Base-by-base conservation (phyloP, 1,284 basidiomycete genomes). In the Butyriboletus appendiculatus region DNA sequence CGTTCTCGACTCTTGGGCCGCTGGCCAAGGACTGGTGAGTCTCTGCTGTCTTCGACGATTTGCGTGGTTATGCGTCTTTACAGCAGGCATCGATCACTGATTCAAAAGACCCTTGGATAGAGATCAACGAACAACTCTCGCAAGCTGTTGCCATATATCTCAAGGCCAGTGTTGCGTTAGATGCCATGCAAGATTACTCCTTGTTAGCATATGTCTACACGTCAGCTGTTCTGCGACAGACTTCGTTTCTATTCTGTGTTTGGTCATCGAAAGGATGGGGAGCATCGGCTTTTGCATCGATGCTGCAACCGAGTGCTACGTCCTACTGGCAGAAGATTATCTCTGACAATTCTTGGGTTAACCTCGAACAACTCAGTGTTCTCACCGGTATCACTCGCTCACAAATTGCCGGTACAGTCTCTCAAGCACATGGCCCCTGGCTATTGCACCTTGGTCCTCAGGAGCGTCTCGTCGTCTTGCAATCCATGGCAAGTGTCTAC, bases 231-330 rank as follows among this genome's bases (percentile, higher is more conserved):
- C 75, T 92, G 11, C 81, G 90, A 37, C 88, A 91, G 62, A 73
- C 85, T 5, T 79, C 81, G 6, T 75, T 92, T 35, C 74, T 92
- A 20, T 87, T 92, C 61, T 76, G 88, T 28, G 77, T 92, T 16
- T 96, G 92, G 90, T 86, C 87, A 32, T 82, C 88, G 2, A 92
- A 92, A 65, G 94, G 93, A 24, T 94, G 91, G 90, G 90, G 90
- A 9, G 83, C 85, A 0, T 77, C 90, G 30, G 87, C 92, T 4
- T 87, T 94, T 59, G 85, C 84, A 15, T 82, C 82, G 8, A 84
- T 94, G 81, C 69, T 92, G 35, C 82, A 88, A 54, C 77, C 82
- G 44, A 85, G 78, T 32, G 78, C 75, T 78, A 78, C 71, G 71
- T 81, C 58, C 81, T 79, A 59, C 79, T 81, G 39, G 84, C 80